Conservation (phyloP, 208 protist species). For the Wallacemonas sp. region DNA sequence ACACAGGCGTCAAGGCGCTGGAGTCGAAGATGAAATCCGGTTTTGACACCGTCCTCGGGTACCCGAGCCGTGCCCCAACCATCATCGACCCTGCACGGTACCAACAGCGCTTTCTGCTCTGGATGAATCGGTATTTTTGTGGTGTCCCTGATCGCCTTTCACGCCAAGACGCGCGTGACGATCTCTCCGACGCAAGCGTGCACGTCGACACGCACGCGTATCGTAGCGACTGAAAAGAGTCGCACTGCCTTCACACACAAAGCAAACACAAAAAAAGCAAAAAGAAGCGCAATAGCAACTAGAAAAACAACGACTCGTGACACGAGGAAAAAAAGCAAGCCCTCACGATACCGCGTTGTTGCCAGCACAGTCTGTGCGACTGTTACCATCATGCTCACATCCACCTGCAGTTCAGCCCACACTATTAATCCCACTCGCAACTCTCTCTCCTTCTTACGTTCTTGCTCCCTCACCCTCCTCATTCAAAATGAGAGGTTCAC, state of each 20-base stretch:
- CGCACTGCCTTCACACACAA: no score
- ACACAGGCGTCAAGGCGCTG: slow-evolving; percentile 71
- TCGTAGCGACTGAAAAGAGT: no score
- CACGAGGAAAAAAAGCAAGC: neutral
- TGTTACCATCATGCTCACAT: no score
- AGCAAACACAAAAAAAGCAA: neutral
- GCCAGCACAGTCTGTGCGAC: neutral
- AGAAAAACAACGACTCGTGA: neutral
- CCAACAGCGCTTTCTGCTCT: slow-evolving; percentile 60
- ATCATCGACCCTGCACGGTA: slow-evolving; percentile 82
- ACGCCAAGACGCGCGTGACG: neutral
- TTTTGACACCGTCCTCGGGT: slow-evolving; percentile 72
- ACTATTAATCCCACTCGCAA: no score
- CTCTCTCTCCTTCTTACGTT: no score
- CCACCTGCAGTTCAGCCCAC: no score
- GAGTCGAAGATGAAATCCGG: slow-evolving; percentile 86
- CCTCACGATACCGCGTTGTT: neutral
- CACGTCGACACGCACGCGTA: no score
- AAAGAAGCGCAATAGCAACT: neutral
- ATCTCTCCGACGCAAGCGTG: no score
- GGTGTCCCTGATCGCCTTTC: slow-evolving; percentile 56
- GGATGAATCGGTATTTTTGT: slow-evolving; percentile 77
- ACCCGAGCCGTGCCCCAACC: slow-evolving; percentile 57
- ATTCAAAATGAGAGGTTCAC: no score
- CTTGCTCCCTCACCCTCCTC: no score